A percentile compares a stretch with the other conserved stretches of the same genome.
Evolutionary conservation across 805 yeast genomes (phyloP).

Genomic region (Vanderwaltozyma verrucispora): DNA sequence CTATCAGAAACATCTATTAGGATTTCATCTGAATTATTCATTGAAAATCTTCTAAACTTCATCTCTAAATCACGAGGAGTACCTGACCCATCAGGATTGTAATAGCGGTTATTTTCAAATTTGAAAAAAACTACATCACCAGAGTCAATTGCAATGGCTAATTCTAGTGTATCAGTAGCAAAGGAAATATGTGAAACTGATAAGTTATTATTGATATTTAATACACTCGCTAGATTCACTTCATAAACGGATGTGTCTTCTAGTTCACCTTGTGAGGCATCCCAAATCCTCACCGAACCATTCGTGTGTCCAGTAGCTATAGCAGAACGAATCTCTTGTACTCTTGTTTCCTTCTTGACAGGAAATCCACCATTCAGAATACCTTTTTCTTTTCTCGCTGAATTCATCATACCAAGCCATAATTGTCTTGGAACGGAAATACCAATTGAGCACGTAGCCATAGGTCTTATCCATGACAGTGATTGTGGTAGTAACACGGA

Average conservation of each 20-base stretch:
- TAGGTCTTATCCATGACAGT: slow-evolving; percentile 68
- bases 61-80: slow-evolving; percentile 11
- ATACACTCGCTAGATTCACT: slow-evolving; percentile 41
- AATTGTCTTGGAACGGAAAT: slow-evolving; percentile 49
- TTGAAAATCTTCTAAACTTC: slow-evolving; percentile 19
- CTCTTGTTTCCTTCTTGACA: slow-evolving; percentile 36
- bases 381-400: slow-evolving; percentile 25
- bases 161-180: slow-evolving; percentile 67
- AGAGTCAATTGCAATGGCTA: slow-evolving; percentile 53
- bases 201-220: slow-evolving; percentile 36
- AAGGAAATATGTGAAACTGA: slow-evolving; percentile 54
- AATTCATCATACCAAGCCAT: slow-evolving; percentile 68
- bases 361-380: slow-evolving; percentile 78
- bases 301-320: slow-evolving; percentile 79
- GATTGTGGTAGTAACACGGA: slow-evolving; percentile 71
- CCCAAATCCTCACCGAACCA: slow-evolving; percentile 78
- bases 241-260: slow-evolving; percentile 51
- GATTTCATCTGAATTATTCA: slow-evolving; percentile 10
- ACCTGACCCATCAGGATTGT: slow-evolving; percentile 23
- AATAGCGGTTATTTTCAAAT: slow-evolving; percentile 46
- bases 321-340: slow-evolving; percentile 42
- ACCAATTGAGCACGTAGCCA: slow-evolving; percentile 46
- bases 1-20: slow-evolving; percentile 45
- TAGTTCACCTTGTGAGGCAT: slow-evolving; percentile 67
- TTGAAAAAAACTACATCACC: slow-evolving; percentile 73